These are phyloP conservation scores for Tolypocladium endophyticum DNA, from an alignment of 2,329 filamentous ascomycete genomes.

Conservation along the genomic window DNA sequence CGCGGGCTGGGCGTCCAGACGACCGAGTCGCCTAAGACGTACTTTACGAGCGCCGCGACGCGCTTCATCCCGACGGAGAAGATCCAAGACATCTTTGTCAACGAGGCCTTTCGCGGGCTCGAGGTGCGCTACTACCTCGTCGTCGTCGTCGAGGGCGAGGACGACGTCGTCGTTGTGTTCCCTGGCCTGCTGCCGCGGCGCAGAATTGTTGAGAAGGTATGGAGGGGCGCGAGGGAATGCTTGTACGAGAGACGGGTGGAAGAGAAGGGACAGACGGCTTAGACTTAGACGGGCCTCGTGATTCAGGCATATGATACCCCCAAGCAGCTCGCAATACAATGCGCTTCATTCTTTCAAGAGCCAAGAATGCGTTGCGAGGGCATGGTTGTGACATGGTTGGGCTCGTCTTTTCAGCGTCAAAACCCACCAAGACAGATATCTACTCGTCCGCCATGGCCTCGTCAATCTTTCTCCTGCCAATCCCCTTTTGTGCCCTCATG, in stretches of 20 bases:
- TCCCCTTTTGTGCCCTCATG: conserved; percentile 24
- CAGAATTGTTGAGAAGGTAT: conserved; percentile 73
- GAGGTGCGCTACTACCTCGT: conserved; percentile 83
- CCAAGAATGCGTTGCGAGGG: not conserved
- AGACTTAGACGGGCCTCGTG: not conserved
- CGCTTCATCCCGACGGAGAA: conserved; percentile 76
- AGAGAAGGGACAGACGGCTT: conserved; percentile 14
- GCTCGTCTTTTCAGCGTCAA: not conserved
- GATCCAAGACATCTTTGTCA: conserved; percentile 87
- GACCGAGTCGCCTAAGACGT: conserved; percentile 50
- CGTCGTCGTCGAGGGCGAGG: conserved; percentile 82
- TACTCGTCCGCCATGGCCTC: conserved; percentile 13
- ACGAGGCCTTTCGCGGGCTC: conserved; percentile 90
- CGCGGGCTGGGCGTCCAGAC: conserved; percentile 88
- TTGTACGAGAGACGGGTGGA: conserved; percentile 49
- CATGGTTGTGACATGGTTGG: not conserved
- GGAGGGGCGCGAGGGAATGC: conserved; percentile 75
- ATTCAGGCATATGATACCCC: conserved; percentile 1
- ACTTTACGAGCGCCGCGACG: conserved; percentile 40
- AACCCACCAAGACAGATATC: not conserved
- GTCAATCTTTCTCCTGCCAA: conserved; percentile 19
- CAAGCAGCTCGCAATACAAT: not conserved
- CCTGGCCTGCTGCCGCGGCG: conserved; percentile 66
- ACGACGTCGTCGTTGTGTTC: conserved; percentile 89
- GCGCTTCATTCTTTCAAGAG: not conserved